Evolutionary conservation across 805 yeast species (phyloP).

Genomic region (Cyberlindnera mrakii): DNA sequence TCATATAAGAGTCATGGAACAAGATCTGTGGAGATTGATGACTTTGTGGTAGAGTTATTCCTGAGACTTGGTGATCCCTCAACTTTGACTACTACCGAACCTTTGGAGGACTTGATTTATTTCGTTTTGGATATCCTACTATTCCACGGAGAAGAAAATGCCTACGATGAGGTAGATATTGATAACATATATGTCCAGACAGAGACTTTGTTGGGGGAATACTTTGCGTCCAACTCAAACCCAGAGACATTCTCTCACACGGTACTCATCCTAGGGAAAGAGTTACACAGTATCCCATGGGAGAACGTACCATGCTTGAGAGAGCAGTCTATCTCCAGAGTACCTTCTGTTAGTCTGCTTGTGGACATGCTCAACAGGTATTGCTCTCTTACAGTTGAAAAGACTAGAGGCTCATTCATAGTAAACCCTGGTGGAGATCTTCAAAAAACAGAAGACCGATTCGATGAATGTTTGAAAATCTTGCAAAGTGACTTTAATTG

Average conservation of each 20-base stretch:
- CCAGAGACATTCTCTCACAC: constrained; percentile 39
- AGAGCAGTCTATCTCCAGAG: constrained; percentile 55
- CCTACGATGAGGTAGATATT: constrained; percentile 60
- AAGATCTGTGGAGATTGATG: constrained; percentile 33
- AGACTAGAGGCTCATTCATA: constrained; percentile 47
- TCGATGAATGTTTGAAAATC: constrained; percentile 37
- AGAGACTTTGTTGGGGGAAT: constrained; percentile 38
- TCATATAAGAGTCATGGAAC: constrained; percentile 26
- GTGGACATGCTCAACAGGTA: constrained; percentile 28
- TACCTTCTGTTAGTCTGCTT: constrained; percentile 59
- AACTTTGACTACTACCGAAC: constrained; percentile 27
- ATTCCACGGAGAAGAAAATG: constrained; percentile 58
- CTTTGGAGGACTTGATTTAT: constrained; percentile 57
- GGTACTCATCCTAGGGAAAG: constrained; percentile 62
- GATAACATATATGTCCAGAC: constrained; percentile 48
- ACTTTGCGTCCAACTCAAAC: constrained; percentile 13
- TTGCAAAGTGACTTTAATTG: constrained; percentile 33
- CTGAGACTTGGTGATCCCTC: constrained; percentile 38
- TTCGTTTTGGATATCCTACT: constrained; percentile 54
- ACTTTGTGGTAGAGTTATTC: constrained; percentile 44
- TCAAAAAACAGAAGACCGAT: constrained; percentile 52
- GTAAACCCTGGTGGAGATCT: constrained; percentile 84
- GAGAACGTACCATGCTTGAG: constrained; percentile 64
- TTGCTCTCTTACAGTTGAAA: constrained; percentile 15
- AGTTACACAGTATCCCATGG: constrained; percentile 81